Percentiles rank a stretch among this genome's conserved stretches.
Evolutionary conservation across 2,329 filamentous ascomycete genomes (phyloP).

Genomic region (Furcasterigmium furcatum): DNA sequence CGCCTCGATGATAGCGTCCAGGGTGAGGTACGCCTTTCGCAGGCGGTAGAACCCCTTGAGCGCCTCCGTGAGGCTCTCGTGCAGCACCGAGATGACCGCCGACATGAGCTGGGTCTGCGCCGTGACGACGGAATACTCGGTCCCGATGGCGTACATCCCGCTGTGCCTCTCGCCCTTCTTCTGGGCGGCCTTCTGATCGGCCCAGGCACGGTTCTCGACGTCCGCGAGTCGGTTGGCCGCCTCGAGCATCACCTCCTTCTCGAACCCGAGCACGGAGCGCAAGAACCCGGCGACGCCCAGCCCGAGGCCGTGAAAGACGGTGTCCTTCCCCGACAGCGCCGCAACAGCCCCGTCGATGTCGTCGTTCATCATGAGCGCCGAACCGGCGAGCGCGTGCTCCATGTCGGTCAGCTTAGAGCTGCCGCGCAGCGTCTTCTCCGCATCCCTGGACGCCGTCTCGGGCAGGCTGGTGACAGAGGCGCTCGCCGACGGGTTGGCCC

Average conservation of each 20-base stretch:
- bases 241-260: conserved; percentile 86
- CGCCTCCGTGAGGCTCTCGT: conserved; percentile 88
- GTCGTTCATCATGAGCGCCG: conserved; percentile 78
- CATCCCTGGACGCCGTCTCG: conserved; percentile 35
- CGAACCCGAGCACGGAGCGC: conserved; percentile 81
- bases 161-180: conserved; percentile 21
- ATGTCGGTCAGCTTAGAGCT: conserved; percentile 43
- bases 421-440: neutral
- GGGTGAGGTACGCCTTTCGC: conserved; percentile 79
- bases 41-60: conserved; percentile 92
- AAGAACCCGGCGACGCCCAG: conserved; percentile 81
- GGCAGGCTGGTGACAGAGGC: conserved; percentile 20
- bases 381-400: conserved; percentile 59
- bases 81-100: conserved; percentile 83
- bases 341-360: conserved; percentile 82
- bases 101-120: conserved; percentile 87
- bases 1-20: conserved; percentile 74
- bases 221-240: conserved; percentile 69
- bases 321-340: conserved; percentile 67
- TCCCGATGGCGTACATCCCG: conserved; percentile 73
- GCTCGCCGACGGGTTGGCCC: conserved; percentile 29
- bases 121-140: conserved; percentile 81
- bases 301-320: conserved; percentile 86
- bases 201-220: conserved; percentile 73
- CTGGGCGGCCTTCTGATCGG: conserved; percentile 73